Base-by-base conservation (phyloP, 108 stramenopile species). In the Aurantiochytrium sp. region DNA sequence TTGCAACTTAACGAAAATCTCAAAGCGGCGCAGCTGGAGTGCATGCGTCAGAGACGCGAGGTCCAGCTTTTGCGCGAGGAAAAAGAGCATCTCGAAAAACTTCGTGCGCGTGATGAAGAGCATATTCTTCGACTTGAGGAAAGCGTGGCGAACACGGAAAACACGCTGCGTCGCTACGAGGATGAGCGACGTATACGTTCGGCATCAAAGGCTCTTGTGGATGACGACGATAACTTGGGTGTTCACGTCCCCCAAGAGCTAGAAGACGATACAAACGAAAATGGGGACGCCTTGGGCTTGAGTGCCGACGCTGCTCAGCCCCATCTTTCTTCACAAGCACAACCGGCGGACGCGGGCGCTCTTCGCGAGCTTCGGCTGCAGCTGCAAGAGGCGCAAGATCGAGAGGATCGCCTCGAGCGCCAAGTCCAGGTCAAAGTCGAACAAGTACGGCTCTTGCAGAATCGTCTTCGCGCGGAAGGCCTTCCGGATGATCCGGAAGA, bases 1-100 rank as follows among this genome's bases (percentile, higher is more conserved):
- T 58, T 92, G 29, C 43, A 23, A 25, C 44, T 92, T 2, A 87
- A 45, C 49, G 91, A 92, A 60, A 88, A 92, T 35, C 47, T 89
- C 0, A 55, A 88, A 10, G 16, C 42, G 0, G 45, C n/a, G 59
- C 89, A 92, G 88, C 43, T 92, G 3, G 90, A 71, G 4, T 58
- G 72, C 18, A 60, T 90, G 29, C 89, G 90, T 53, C 44, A 87
- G 6, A 0, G 89, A 14, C 59, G 91, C 28, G 60, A 92, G 69
- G 72, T 90, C 12, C 58, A 59, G 72, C 58, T 51, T 8, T 58
- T 92, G 18, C 88, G 69, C 55, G 88, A 92, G 2, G 91, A 92
- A 44, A 92, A 87, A 60, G 16, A 69, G 2, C 90, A 92, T 57
- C 64, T 92, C 43, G 88, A 90, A 23, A 51, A 53, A 12, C 55